Conservation (phyloP, 805 yeast species). For the Metschnikowia bowlesiae region DNA sequence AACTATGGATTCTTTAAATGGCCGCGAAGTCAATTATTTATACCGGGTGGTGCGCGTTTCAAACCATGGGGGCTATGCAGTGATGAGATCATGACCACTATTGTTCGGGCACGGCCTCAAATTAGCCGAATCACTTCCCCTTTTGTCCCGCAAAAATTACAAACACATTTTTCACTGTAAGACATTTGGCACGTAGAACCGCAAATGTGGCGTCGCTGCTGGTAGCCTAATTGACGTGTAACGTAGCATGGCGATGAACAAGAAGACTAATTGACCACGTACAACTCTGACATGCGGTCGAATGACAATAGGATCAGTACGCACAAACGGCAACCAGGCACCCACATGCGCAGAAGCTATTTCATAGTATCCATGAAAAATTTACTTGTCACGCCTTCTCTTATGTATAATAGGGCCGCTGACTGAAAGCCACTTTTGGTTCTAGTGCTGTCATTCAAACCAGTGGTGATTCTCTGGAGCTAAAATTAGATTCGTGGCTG, state of each 20-base stretch:
- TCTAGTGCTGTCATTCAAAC: too few relatives aligned
- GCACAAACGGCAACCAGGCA: not conserved
- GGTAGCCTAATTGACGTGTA: not conserved
- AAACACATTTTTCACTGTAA: too few relatives aligned
- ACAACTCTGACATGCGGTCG: not conserved
- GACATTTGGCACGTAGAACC: too few relatives aligned
- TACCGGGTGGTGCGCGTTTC: not conserved
- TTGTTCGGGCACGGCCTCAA: not conserved
- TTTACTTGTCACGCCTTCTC: not conserved
- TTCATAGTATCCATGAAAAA: not conserved
- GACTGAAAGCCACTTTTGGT: not conserved
- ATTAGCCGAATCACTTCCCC: not conserved
- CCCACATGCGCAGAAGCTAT: not conserved
- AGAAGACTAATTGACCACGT: not conserved
- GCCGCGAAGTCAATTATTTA: not conserved
- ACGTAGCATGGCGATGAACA: not conserved
- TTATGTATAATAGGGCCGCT: not conserved
- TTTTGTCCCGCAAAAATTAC: not conserved
- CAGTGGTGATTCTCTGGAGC: not conserved
- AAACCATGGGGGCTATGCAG: constrained; percentile 1
- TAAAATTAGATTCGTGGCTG: not conserved
- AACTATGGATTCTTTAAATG: not conserved
- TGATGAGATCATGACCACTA: not conserved
- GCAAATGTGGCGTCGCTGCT: not conserved
- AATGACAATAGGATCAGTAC: not conserved